Percentiles rank a stretch among this genome's conserved stretches.
phyloP scores from a whole-genome alignment of 2,329 filamentous ascomycete species.

The Monilinia polystroma region DNA sequence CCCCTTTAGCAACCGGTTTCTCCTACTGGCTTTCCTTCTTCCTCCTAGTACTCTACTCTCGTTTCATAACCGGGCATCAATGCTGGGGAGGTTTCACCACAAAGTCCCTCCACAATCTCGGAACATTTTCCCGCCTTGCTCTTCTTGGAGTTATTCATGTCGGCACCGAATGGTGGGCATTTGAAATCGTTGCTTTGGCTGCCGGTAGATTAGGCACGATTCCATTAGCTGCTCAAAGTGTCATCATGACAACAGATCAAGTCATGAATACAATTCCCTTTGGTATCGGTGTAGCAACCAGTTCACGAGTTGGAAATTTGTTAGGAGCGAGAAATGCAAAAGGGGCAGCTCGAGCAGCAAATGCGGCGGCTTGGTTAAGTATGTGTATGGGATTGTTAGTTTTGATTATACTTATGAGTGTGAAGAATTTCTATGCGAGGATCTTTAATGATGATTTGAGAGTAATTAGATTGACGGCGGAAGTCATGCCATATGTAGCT shows the following conservation, averaged over 20 bases:
- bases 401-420: conserved; percentile 65
- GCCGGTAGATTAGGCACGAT: conserved; percentile 78
- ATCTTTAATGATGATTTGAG: conserved; percentile 77
- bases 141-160: conserved; percentile 77
- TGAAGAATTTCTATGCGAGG: conserved; percentile 69
- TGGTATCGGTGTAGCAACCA: conserved; percentile 79
- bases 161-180: conserved; percentile 93
- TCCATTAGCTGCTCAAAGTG: conserved; percentile 76
- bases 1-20: conserved; percentile 77
- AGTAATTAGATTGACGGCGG: conserved; percentile 70
- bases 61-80: conserved; percentile 66
- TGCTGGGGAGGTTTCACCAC: conserved; percentile 77
- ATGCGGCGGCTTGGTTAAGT: conserved; percentile 71
- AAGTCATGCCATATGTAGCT: conserved; percentile 82
- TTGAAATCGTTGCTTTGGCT: conserved; percentile 83
- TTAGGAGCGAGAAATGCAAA: conserved; percentile 65
- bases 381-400: conserved; percentile 67
- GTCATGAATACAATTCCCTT: conserved; percentile 80
- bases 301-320: conserved; percentile 74
- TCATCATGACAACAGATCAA: conserved; percentile 88
- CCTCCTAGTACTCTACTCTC: conserved; percentile 70
- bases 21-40: conserved; percentile 84
- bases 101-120: conserved; percentile 63
- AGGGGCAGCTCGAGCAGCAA: conserved; percentile 70
- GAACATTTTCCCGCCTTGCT: conserved; percentile 72